Evolutionary conservation across 2,329 filamentous ascomycete genomes (phyloP).

Genomic region (Coniochaeta sp.): DNA sequence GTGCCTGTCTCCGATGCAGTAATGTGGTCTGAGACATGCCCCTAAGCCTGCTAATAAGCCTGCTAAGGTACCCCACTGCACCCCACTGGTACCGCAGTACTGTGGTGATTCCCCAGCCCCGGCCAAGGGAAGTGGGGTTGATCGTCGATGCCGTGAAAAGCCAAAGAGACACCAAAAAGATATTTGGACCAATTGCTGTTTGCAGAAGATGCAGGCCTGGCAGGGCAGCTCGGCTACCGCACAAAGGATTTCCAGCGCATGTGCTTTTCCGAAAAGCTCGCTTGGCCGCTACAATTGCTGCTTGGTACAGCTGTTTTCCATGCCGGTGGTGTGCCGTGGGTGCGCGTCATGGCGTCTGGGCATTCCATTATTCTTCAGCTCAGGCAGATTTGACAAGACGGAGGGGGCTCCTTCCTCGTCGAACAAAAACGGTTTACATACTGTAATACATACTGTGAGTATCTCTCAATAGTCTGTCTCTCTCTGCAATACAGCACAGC

Average conservation of each 20-base stretch:
- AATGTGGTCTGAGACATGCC: neutral
- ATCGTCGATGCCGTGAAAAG: neutral
- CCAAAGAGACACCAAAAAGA: neutral
- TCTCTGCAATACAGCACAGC: too few relatives aligned
- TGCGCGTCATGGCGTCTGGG: neutral
- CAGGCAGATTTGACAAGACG: neutral
- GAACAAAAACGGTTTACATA: too few relatives aligned
- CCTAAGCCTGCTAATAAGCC: too few relatives aligned
- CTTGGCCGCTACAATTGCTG: neutral
- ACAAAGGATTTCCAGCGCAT: neutral
- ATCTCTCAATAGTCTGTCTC: too few relatives aligned
- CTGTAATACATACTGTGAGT: too few relatives aligned
- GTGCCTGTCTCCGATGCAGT: too few relatives aligned
- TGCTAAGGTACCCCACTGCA: too few relatives aligned
- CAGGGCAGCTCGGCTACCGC: neutral
- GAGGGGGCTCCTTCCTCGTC: too few relatives aligned
- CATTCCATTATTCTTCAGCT: neutral
- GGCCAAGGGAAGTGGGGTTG: neutral
- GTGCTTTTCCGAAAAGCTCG: neutral
- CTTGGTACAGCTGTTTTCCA: too few relatives aligned
- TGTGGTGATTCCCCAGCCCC: too few relatives aligned
- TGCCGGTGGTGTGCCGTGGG: neutral
- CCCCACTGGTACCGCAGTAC: too few relatives aligned
- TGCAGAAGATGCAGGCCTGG: neutral
- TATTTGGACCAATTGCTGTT: neutral